Base-by-base conservation (phyloP, 768 basidiomycete species). In the Ephemerocybe angulata region DNA sequence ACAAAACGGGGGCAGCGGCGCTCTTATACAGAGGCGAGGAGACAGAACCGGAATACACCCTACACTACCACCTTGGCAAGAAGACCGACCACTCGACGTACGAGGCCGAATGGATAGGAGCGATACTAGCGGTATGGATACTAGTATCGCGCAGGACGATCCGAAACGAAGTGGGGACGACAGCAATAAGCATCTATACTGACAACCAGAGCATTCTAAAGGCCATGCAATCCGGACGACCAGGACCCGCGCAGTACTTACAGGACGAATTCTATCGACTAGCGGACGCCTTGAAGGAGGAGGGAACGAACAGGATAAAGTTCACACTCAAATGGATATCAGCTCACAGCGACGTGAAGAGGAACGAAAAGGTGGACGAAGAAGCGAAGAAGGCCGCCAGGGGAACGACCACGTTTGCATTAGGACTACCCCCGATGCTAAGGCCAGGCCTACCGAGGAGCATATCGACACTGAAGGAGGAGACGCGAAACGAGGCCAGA, bases 361-460 rank as follows among this genome's bases (percentile, higher is more conserved):
- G 67, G 0, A 70, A 72, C 33, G 64, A 68, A 48, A 10, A 27
- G 4, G 28, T 50, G 29, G 48, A 50, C 48, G 11, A 27, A 19
- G 22, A 29, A 53, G 69, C 60, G 3, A 67, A 72, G 37, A 29
- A 47, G 24, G 62, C 60, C n/a, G 70, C 68, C 0, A 66, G 63
- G 46, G 50, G 52, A 8, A 61, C 58, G 31, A 27, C 29, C 5
- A 27, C 28, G 4, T 7, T 6, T 4, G 3, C 12, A 13, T 19
- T 21, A 7, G 17, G 15, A 10, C 28, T 50, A 4, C 48, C 48
- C 27, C 8, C 19, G 3, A 37, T 60, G 48, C 17, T 57, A 37
- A 47, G 12, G 15, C 15, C 7, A 25, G 6, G 4, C 49, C 1
- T 35, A 57, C 17, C 59, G 61, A 0, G 62, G 22, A 67, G 65